Evolutionary conservation across 2,329 filamentous ascomycete species (phyloP), one percentile per base, ranked within the genome.

Genomic region (Coniochaeta sp.): DNA sequence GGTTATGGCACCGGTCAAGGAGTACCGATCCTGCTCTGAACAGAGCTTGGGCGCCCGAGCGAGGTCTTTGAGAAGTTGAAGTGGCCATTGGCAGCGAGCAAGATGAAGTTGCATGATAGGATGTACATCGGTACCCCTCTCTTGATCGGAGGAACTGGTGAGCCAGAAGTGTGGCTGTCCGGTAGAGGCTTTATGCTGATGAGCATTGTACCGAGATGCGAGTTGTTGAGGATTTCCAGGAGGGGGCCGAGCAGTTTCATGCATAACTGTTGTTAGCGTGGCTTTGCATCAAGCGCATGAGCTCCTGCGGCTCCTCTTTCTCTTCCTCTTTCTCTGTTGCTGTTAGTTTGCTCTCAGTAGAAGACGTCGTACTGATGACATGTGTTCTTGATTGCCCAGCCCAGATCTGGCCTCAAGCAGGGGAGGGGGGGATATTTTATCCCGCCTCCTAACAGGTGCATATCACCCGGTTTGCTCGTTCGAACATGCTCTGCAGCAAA

Each of bases 381-480:
- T 42, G 38, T 42, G 35, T 20, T 30, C 27, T 40, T 40, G 18
- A 40, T 40, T 26, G 38, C 20, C 38, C 38, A 26, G 22, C n/a
- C n/a, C 6, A 38, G 18, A 24, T 42, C 38, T 42, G 20, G 38
- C 20, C 38, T 42, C 20, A 30, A 42, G 38, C 38, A 42, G 38
- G 38, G 38, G 27, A 42, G 38, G 18, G 26, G 38, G 38, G 38
- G 27, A 22, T 4, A 42, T 22, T 24, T 42, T 42, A 42, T 42
- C 38, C 38, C 38, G 38, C 38, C 38, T 42, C 38, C 38, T 42
- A 42, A 42, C 22, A 5, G 38, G n/a, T 42, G 38, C 38, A 42
- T 42, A 42, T 42, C 20, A 13, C 18, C 38, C 38, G 38, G 38
- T 12, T 26, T n/a, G 20, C 38, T 42, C 20, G 38, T 42, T 13